These are phyloP conservation scores for Pelargonium citronellum DNA, from an alignment of 441 rosid species.

Conservation along the genomic window DNA sequence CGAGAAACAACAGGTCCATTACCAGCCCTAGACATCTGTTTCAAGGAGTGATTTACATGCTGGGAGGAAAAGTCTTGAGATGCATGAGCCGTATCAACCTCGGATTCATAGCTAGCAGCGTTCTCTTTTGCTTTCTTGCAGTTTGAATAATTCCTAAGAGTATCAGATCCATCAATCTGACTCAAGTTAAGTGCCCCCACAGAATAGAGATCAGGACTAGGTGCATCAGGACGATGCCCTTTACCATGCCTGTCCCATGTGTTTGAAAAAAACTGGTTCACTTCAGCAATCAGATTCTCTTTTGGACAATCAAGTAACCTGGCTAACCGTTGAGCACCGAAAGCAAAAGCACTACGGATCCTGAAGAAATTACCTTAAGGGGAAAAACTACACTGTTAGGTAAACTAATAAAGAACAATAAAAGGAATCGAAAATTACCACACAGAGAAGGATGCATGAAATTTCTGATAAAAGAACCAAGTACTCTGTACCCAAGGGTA, in stretches of 20 bases:
- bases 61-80: constrained; percentile 6
- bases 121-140: constrained; percentile 11
- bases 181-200: background rate
- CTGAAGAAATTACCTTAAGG: constrained; percentile 20
- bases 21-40: constrained; percentile 16
- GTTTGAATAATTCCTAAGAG: constrained; percentile 9
- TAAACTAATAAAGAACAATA: too few relatives aligned
- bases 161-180: constrained; percentile 14
- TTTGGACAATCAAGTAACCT: constrained; percentile 20
- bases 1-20: constrained; percentile 7
- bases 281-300: constrained; percentile 19
- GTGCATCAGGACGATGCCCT: constrained; percentile 19
- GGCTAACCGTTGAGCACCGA: constrained; percentile 21
- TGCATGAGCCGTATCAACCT: background rate
- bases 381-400: constrained; percentile 8
- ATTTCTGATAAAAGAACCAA: background rate
- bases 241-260: constrained; percentile 21
- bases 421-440: background rate
- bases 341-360: constrained; percentile 21
- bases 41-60: constrained; percentile 12
- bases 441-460: background rate
- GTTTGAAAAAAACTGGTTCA: constrained; percentile 19
- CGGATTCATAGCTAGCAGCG: background rate
- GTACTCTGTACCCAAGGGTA: background rate
- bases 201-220: constrained; percentile 9